These are phyloP conservation scores for Aspergillus bertholletiae DNA, from an alignment of 495 filamentous ascomycete species.

Conservation along the genomic window DNA sequence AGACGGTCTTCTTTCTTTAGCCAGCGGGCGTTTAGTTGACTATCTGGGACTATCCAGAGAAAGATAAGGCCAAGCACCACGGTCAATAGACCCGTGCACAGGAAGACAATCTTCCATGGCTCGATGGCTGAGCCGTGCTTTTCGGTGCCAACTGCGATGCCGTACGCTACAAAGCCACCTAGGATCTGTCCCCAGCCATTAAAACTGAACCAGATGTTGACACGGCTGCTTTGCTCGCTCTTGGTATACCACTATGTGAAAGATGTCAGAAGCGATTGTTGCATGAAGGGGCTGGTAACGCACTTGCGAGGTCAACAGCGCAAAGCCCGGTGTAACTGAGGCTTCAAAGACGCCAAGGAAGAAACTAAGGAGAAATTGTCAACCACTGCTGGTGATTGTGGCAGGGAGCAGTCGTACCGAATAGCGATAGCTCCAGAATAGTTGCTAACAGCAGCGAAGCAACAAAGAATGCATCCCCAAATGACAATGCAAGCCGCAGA, in stretches of 20 bases:
- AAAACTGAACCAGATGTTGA: slow-evolving; percentile 62
- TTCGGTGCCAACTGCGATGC: slow-evolving; percentile 56
- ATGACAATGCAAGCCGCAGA: slow-evolving; percentile 53
- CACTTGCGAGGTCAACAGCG: slow-evolving; percentile 55
- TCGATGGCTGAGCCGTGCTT: slow-evolving; percentile 51
- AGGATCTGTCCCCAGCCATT: slow-evolving; percentile 61
- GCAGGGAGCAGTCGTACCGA: slow-evolving; percentile 24
- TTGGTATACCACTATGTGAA: slow-evolving; percentile 55
- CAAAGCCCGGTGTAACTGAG: slow-evolving; percentile 61
- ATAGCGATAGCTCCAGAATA: slow-evolving; percentile 51
- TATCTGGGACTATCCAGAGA: slow-evolving; percentile 64
- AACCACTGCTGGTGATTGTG: neutral
- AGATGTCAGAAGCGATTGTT: neutral
- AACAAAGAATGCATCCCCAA: slow-evolving; percentile 55
- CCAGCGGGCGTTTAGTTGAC: slow-evolving; percentile 65
- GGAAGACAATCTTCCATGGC: slow-evolving; percentile 67
- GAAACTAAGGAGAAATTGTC: slow-evolving; percentile 22
- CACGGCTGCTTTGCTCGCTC: slow-evolving; percentile 53
- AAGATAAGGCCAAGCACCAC: slow-evolving; percentile 54
- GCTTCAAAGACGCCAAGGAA: slow-evolving; percentile 61
- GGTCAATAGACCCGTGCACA: slow-evolving; percentile 62
- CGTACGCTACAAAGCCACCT: slow-evolving; percentile 61
- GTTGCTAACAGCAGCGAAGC: slow-evolving; percentile 48
- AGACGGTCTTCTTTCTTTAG: slow-evolving; percentile 58
- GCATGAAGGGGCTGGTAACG: neutral